Evolutionary conservation across 805 yeast genomes (phyloP), one percentile per base, ranked within the genome.

Genomic region (Starmerella riodocensis): DNA sequence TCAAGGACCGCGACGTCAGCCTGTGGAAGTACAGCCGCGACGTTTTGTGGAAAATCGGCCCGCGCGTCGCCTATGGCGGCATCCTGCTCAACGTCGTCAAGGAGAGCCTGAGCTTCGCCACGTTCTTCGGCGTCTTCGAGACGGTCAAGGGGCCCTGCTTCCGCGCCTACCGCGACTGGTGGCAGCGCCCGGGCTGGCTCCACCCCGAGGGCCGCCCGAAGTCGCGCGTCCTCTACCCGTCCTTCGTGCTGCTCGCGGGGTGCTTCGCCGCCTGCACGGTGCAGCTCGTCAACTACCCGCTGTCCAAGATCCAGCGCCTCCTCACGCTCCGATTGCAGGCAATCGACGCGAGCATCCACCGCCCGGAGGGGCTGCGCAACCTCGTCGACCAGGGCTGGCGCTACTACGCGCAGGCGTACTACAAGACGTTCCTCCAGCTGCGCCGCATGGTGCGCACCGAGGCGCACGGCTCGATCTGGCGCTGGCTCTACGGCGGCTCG

Each of bases 61-160:
- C 76, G 8, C 66, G 74, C 11, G 94, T 94, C 1, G 86, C 91
- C 4, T 83, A 82, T 64, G 93, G 94, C 2, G 97, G 96, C 0
- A 80, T 76, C 55, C 70, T 78, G n/a, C 64, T 84, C 32, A 78
- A 86, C 37, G 62, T 82, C 4, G 55, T 79, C 14, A 86, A 85
- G 55, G 96, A 86, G 49, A 73, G 64, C 59, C 64, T 42, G n/a
- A 91, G 93, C 2, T 85, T 83, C 67, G 94, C 88, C 0, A 69
- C 75, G 39, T 85, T 83, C 58, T 85, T 85, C 55, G 69, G 81
- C 12, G 72, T 84, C 1, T 85, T 83, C 58, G 94, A 84, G 58
- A 58, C 73, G 17, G 71, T 85, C 22, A 84, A 81, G 58, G 81
- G 83, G 25, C 52, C 59, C 2, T 36, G 53, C 36, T 60, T 54